Conservation (phyloP, 495 filamentous ascomycete species). For the Daldinia childiae region DNA sequence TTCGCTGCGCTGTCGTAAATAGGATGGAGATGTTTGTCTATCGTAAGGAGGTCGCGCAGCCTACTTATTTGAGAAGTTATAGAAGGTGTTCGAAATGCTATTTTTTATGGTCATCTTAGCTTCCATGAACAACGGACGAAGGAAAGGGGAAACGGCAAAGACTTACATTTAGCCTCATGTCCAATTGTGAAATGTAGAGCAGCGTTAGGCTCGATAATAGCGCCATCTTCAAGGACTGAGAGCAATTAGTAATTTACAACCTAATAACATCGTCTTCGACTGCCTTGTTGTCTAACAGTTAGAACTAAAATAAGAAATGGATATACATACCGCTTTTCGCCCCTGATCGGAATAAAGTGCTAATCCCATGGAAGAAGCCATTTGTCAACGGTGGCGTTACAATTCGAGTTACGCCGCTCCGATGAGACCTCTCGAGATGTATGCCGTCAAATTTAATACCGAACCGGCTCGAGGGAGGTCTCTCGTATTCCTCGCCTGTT, state of each 20-base stretch:
- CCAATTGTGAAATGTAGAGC: slow-evolving; percentile 58
- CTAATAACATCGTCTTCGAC: not conserved
- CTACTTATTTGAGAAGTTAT: slow-evolving; percentile 33
- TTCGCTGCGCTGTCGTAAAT: slow-evolving; percentile 25
- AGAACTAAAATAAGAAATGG: not conserved
- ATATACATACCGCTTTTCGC: slow-evolving; percentile 47
- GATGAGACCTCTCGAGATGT: slow-evolving; percentile 52
- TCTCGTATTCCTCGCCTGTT: slow-evolving; percentile 46
- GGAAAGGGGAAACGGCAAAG: not conserved
- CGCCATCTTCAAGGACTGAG: slow-evolving; percentile 47
- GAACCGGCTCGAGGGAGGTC: slow-evolving; percentile 48
- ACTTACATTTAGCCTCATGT: slow-evolving; percentile 43
- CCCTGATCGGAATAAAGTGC: slow-evolving; percentile 54
- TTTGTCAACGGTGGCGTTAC: slow-evolving; percentile 55
- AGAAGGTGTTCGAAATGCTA: slow-evolving; percentile 24
- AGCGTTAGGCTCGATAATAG: slow-evolving; percentile 53
- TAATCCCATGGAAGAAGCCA: slow-evolving; percentile 59
- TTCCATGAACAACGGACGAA: not conserved
- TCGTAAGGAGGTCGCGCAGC: slow-evolving; percentile 28
- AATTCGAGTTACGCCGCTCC: slow-evolving; percentile 62
- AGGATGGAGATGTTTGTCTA: slow-evolving; percentile 25
- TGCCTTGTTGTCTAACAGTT: not conserved
- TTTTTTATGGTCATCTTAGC: not conserved
- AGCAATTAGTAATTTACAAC: not conserved
- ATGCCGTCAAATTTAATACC: slow-evolving; percentile 60